Evolutionary conservation across 805 yeast species (phyloP).

Genomic region (Pichia phayaonensis): DNA sequence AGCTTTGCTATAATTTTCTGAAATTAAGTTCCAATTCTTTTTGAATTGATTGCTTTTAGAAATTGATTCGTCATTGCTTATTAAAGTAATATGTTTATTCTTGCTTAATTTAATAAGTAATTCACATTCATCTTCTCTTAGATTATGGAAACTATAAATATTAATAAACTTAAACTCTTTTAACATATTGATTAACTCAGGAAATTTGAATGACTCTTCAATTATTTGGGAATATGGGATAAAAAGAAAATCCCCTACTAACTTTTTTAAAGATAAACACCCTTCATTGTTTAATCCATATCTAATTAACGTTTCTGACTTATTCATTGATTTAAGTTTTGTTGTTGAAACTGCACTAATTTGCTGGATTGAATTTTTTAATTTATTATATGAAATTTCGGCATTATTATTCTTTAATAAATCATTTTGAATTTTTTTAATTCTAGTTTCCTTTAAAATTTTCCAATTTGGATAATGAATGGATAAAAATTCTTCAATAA

Average conservation of each 20-base stretch:
- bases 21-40: constrained; percentile 2
- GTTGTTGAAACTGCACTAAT: not conserved
- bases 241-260: constrained; percentile 1
- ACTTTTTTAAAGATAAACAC: not conserved
- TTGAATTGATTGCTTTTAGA: not conserved
- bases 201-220: not conserved
- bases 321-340: not conserved
- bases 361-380: constrained; percentile 2
- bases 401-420: not conserved
- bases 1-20: not conserved
- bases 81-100: not conserved
- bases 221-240: constrained; percentile 1
- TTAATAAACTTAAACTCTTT: not conserved
- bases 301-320: not conserved
- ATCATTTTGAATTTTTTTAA: not conserved
- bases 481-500: not conserved
- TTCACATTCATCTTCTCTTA: not conserved
- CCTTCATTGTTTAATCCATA: constrained; percentile 2
- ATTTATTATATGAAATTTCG: not conserved
- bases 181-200: not conserved
- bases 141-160: constrained; percentile 1
- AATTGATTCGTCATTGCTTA: not conserved
- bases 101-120: not conserved
- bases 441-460: not conserved
- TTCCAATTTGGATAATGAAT: constrained; percentile 1